Conservation (phyloP, 139 green algal species). For the Auxenochlorella pyrenoidosa region DNA sequence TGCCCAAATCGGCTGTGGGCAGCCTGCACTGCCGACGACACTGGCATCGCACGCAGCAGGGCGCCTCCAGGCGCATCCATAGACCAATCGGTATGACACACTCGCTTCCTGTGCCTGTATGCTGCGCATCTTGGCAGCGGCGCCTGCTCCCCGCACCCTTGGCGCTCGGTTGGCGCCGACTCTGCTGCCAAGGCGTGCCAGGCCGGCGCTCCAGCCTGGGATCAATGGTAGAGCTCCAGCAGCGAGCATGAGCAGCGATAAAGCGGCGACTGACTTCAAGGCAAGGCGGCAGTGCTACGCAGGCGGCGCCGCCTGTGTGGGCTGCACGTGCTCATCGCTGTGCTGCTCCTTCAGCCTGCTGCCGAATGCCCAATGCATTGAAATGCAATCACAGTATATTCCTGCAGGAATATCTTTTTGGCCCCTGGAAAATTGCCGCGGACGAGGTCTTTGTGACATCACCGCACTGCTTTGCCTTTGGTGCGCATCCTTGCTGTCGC, state of each 20-base stretch:
- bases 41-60: neutral
- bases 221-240: neutral
- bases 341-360: no score
- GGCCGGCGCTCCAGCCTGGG: neutral
- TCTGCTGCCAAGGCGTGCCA: neutral
- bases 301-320: neutral
- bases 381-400: no score
- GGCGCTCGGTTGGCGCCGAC: neutral
- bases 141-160: neutral
- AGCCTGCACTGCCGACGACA: neutral
- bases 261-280: constrained; percentile 10
- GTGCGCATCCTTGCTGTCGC: neutral
- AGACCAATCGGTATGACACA: no score
- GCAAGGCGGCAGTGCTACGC: neutral
- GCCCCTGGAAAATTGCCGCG: constrained; percentile 66
- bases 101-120: neutral
- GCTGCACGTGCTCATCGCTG: neutral
- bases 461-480: constrained; percentile 81
- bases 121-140: neutral
- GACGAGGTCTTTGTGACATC: constrained; percentile 84
- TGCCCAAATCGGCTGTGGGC: no score
- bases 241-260: constrained; percentile 6
- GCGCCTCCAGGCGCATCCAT: neutral
- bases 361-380: no score
- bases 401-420: constrained; percentile 71